Conservation (phyloP, 139 green algal species). For the Penium margaritaceum region DNA sequence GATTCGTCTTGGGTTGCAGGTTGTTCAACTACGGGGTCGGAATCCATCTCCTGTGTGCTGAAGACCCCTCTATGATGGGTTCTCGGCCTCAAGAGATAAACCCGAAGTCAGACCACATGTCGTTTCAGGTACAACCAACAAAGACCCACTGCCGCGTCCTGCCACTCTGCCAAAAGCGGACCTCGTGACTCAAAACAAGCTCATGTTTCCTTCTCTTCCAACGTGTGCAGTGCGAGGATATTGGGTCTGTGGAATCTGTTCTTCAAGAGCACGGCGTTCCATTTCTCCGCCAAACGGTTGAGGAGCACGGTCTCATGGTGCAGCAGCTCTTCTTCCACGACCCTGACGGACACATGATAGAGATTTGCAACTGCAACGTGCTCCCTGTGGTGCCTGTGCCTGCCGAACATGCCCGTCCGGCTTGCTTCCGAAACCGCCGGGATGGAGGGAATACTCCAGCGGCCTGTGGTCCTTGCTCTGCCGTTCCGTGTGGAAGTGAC, state of each 20-base stretch:
- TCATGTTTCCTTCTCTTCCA: no score
- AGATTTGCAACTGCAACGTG: slow-evolving; percentile 49
- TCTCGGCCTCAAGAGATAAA: slow-evolving; percentile 46
- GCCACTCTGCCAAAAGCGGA: no score
- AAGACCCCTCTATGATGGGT: not conserved
- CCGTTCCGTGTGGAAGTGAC: no score
- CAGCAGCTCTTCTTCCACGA: slow-evolving; percentile 54
- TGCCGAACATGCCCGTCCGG: no score
- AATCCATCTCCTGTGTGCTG: slow-evolving; percentile 64
- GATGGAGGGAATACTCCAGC: no score
- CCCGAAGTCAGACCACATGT: slow-evolving; percentile 63
- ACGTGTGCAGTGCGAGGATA: slow-evolving; percentile 48
- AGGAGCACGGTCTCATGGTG: slow-evolving; percentile 34
- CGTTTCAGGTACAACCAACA: slow-evolving; percentile 67
- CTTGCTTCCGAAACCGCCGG: no score
- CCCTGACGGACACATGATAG: slow-evolving; percentile 51
- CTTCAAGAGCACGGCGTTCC: slow-evolving; percentile 33
- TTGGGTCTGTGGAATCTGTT: slow-evolving; percentile 47
- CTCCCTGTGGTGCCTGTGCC: slow-evolving; percentile 42
- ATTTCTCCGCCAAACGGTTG: slow-evolving; percentile 39
- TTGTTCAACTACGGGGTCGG: slow-evolving; percentile 62
- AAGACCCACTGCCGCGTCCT: no score
- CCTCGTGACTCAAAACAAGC: no score
- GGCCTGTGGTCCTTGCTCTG: no score
- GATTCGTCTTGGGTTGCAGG: no score